Conservation (phyloP, 176 grass and related monocot genomes). For the Olyra latifolia region DNA sequence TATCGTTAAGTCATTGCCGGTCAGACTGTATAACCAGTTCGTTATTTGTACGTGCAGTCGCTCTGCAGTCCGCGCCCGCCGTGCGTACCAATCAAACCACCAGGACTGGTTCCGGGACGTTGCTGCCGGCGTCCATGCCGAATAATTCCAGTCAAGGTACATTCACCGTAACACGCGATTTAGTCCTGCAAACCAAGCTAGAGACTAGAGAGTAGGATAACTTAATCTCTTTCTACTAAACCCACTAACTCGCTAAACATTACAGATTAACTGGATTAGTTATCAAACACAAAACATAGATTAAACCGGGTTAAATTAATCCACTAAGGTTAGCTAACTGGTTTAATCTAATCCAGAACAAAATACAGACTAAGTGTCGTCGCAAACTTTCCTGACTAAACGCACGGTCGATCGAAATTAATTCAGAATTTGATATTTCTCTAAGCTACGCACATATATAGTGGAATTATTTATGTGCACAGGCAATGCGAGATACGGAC, state of each 20-base stretch:
- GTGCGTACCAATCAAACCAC: not conserved
- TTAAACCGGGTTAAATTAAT: too few species aligned
- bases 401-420: not conserved
- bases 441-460: not conserved
- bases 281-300: too few species aligned
- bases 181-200: too few species aligned
- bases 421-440: not conserved
- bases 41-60: conserved; percentile 10
- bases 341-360: too few species aligned
- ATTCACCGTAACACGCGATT: too few species aligned
- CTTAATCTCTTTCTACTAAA: too few species aligned
- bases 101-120: not conserved
- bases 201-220: too few species aligned
- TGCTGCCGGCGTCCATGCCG: not conserved
- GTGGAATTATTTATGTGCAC: not conserved
- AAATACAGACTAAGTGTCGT: not conserved
- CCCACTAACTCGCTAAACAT: too few species aligned
- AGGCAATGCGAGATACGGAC: not conserved
- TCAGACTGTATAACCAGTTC: not conserved
- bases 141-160: conserved; percentile 19
- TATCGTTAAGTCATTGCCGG: not conserved
- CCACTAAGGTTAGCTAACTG: too few species aligned
- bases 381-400: not conserved
- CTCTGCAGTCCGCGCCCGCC: conserved; percentile 1
- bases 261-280: too few species aligned